Conservation (phyloP, 1,139 yeast genomes). For the Protomyces macrosporus region DNA sequence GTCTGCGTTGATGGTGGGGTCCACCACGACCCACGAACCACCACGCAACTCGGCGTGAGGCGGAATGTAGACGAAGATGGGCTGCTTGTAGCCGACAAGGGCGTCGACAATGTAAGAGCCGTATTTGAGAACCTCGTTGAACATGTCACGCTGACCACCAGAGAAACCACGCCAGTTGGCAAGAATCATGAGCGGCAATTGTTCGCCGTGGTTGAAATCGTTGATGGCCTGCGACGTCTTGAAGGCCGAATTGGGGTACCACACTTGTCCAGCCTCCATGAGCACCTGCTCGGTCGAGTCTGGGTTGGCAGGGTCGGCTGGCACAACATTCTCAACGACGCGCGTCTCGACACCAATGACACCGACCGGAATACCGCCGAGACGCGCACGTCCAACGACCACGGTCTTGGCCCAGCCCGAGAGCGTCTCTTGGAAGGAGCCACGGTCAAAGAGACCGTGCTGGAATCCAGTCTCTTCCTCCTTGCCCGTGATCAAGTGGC, state of each 20-base stretch:
- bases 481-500: constrained; percentile 91
- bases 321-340: constrained; percentile 77
- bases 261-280: constrained; percentile 98
- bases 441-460: constrained; percentile 82
- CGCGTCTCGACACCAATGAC: constrained; percentile 94
- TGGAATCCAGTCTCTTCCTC: constrained; percentile 60
- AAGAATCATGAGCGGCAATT: constrained; percentile 89
- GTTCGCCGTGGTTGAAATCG: constrained; percentile 96
- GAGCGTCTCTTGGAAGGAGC: constrained; percentile 92
- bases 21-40: constrained; percentile 99
- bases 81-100: constrained; percentile 90
- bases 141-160: constrained; percentile 99
- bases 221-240: constrained; percentile 98
- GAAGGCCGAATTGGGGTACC: constrained; percentile 99
- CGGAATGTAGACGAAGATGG: constrained; percentile 92
- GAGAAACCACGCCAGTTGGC: constrained; percentile 99
- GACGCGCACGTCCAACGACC: constrained; percentile 95
- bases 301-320: constrained; percentile 98
- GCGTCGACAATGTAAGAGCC: constrained; percentile 98
- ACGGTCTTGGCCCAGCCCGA: constrained; percentile 99
- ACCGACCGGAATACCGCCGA: constrained; percentile 98
- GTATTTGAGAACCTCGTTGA: constrained; percentile 91
- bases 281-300: constrained; percentile 79
- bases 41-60: constrained; percentile 98
- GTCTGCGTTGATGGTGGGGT: constrained; percentile 91